A percentile compares a stretch with the other conserved stretches of the same genome.
These are phyloP conservation scores for Inosperma sp. DNA, from an alignment of 768 basidiomycete species.

Conservation along the genomic window DNA sequence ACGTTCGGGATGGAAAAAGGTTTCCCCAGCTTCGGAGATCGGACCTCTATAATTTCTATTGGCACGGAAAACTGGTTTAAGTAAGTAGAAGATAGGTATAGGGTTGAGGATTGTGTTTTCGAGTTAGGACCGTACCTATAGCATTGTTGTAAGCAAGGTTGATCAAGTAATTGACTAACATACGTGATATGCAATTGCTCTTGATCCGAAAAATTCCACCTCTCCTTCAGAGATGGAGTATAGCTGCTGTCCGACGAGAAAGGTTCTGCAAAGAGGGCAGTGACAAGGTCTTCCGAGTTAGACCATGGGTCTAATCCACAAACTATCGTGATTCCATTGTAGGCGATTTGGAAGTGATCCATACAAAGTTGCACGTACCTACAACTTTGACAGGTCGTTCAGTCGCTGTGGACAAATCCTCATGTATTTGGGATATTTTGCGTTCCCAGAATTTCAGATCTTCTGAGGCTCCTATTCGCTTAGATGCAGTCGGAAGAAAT, in stretches of 20 bases:
- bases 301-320: constrained; percentile 53
- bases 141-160: constrained; percentile 34
- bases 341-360: constrained; percentile 4
- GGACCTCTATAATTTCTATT: constrained; percentile 44
- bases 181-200: constrained; percentile 5
- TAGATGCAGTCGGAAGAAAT: constrained; percentile 39
- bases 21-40: constrained; percentile 16
- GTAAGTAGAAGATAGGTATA: constrained; percentile 46
- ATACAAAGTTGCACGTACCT: constrained; percentile 35
- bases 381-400: constrained; percentile 41
- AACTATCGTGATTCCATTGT: constrained; percentile 37
- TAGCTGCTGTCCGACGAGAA: constrained; percentile 50
- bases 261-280: constrained; percentile 68
- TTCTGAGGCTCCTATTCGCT: constrained; percentile 13
- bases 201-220: constrained; percentile 38
- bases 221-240: constrained; percentile 39
- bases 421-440: constrained; percentile 35
- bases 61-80: constrained; percentile 52
- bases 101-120: constrained; percentile 14
- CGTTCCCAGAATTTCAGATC: constrained; percentile 44
- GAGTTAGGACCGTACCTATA: constrained; percentile 25
- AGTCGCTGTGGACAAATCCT: constrained; percentile 29
- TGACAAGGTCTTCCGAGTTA: constrained; percentile 54
- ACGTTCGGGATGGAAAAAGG: constrained; percentile 15
- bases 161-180: constrained; percentile 31